Evolutionary conservation across 805 yeast genomes (phyloP), one percentile per base, ranked within the genome.

Genomic region (Kluyveromyces siamensis): DNA sequence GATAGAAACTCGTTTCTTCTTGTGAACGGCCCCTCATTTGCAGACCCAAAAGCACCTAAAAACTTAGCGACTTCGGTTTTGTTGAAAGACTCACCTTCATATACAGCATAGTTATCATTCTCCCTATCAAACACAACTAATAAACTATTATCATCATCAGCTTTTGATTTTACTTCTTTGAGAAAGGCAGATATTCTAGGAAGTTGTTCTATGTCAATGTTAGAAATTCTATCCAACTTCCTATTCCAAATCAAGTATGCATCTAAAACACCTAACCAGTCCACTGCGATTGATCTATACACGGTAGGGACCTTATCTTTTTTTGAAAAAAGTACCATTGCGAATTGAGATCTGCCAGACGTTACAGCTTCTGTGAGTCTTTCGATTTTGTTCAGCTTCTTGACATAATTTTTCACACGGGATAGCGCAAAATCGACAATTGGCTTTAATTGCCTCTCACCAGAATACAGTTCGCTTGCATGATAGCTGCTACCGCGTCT

Each of bases 261-360:
- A 40, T 78, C 76, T 2, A 76, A 60, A 2, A 61, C 52, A 0
- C 74, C 80, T 40, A 83, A 61, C 63, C 79, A 82, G 60, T 87
- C 95, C 48, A 86, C 71, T 2, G 91, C 88, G 51, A 87, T 66
- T 1, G 84, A 67, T 58, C 83, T 85, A 57, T 73, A 74, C 49
- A 81, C 61, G 1, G 88, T 77, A 9, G 84, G 72, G 5, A 80
- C 63, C 40, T 64, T 67, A 18, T 67, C 70, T 45, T 74, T 74
- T 41, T 72, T 69, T 1, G 87, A 72, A 25, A 85, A 53, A n/a
- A 84, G 67, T 7, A 85, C 62, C 5, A 77, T 70, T 55, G 76
- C 72, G 19, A 67, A 63, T 42, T 67, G 56, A 27, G 55, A 27
- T 1, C 50, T 21, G 27, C 21, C 10, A 35, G 44, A 66, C 36